phyloP scores from a whole-genome alignment of 208 protist genomes.

The Acanthamoeba castellanii region DNA sequence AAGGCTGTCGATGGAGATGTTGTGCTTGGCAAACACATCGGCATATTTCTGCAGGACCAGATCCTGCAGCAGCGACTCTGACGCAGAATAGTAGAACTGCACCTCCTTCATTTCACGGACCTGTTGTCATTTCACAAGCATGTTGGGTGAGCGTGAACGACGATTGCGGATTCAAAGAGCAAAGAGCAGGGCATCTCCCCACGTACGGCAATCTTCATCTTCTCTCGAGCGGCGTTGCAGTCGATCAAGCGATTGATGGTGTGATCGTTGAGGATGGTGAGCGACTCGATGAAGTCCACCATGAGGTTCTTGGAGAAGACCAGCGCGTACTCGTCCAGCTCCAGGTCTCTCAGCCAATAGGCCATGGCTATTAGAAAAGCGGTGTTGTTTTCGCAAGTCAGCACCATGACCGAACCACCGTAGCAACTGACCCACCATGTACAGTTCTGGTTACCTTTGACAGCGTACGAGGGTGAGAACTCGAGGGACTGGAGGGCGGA shows the following conservation, averaged over 20 bases:
- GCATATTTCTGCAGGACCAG: slow-evolving; percentile 67
- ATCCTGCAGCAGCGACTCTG: slow-evolving; percentile 67
- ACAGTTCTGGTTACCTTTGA: slow-evolving; percentile 50
- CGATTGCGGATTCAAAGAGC: neutral
- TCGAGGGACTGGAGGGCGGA: slow-evolving; percentile 72
- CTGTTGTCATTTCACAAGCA: neutral
- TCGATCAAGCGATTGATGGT: slow-evolving; percentile 60
- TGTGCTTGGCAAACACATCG: slow-evolving; percentile 63
- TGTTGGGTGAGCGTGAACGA: neutral
- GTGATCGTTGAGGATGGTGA: slow-evolving; percentile 74
- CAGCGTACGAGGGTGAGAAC: slow-evolving; percentile 40
- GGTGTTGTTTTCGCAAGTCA: neutral
- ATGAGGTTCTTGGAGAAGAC: slow-evolving; percentile 72
- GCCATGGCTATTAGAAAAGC: slow-evolving; percentile 1
- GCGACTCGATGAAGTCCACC: slow-evolving; percentile 75
- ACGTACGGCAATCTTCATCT: slow-evolving; percentile 69
- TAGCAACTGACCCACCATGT: neutral
- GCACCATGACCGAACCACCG: neutral
- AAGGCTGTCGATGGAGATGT: slow-evolving; percentile 45
- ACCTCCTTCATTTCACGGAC: slow-evolving; percentile 69
- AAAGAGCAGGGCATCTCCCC: neutral
- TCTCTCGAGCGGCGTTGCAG: slow-evolving; percentile 43
- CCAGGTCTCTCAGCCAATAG: slow-evolving; percentile 65
- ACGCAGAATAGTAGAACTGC: slow-evolving; percentile 73
- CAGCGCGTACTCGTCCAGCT: slow-evolving; percentile 70